Conservation (phyloP, 2,329 filamentous ascomycete species). For the Aspergillus oerlinghausenensis region DNA sequence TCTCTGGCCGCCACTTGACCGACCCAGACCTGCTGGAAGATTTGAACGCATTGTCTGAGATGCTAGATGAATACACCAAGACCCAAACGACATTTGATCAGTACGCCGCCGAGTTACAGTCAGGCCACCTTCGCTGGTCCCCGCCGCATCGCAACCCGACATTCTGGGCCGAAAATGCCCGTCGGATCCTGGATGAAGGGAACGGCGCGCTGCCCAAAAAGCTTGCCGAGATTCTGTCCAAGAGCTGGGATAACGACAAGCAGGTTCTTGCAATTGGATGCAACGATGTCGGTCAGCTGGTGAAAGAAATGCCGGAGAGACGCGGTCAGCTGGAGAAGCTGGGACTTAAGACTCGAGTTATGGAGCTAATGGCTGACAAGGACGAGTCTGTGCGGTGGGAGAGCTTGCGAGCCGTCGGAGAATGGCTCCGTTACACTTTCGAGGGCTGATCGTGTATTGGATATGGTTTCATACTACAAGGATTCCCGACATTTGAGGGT, state of each 20-base stretch:
- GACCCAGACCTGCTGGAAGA: constrained; percentile 48
- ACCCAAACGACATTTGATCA: constrained; percentile 64
- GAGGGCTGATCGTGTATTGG: constrained; percentile 37
- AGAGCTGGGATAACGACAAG: constrained; percentile 81
- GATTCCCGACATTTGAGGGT: constrained; percentile 4
- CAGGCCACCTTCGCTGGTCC: constrained; percentile 87
- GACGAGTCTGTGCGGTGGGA: constrained; percentile 92
- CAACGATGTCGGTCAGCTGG: constrained; percentile 83
- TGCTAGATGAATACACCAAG: constrained; percentile 79
- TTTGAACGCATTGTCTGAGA: constrained; percentile 49
- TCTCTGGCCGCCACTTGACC: constrained; percentile 50
- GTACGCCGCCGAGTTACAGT: constrained; percentile 75
- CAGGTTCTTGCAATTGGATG: constrained; percentile 86
- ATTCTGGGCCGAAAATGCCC: constrained; percentile 90
- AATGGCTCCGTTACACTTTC: constrained; percentile 70
- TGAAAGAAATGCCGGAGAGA: constrained; percentile 85
- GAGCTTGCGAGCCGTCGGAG: constrained; percentile 76
- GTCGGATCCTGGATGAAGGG: constrained; percentile 77
- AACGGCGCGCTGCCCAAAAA: constrained; percentile 74
- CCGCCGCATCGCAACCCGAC: constrained; percentile 80
- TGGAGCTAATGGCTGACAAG: constrained; percentile 87
- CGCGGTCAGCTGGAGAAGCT: constrained; percentile 74
- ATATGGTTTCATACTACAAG: constrained; percentile 6
- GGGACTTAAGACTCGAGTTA: constrained; percentile 79
- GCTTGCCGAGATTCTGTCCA: constrained; percentile 76